These are phyloP conservation scores for Chenopodium formosanum DNA, from an alignment of 148 eudicot species.

Conservation along the genomic window DNA sequence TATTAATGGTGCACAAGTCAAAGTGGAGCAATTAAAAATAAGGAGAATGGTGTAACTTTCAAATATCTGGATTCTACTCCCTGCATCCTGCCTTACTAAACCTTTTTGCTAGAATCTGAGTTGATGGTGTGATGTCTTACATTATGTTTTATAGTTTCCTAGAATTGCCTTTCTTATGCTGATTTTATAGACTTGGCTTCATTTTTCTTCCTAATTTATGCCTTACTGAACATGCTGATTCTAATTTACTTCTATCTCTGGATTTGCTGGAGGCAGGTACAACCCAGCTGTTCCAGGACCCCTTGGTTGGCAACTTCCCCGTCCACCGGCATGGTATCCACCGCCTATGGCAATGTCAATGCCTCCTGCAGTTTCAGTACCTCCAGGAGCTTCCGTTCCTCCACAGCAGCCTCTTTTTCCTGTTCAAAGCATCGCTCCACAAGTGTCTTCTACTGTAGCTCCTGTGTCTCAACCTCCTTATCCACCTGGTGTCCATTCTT, in stretches of 20 bases:
- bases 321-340: slow-evolving; percentile 83
- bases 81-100: background rate
- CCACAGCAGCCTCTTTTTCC: slow-evolving; percentile 91
- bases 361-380: slow-evolving; percentile 46
- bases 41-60: background rate
- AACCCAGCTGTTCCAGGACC: slow-evolving; percentile 60
- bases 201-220: background rate
- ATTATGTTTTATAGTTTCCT: background rate
- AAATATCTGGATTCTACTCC: background rate
- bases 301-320: slow-evolving; percentile 83
- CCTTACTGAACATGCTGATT: background rate
- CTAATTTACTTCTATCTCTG: slow-evolving; percentile 14
- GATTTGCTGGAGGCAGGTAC: slow-evolving; percentile 51
- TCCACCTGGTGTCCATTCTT: slow-evolving; percentile 65
- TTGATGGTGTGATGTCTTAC: background rate
- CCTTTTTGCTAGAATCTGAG: background rate
- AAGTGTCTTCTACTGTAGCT: slow-evolving; percentile 42
- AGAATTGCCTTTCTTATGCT: background rate
- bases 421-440: slow-evolving; percentile 60
- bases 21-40: no score
- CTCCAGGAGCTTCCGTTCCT: slow-evolving; percentile 45
- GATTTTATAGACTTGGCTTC: background rate
- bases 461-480: slow-evolving; percentile 57
- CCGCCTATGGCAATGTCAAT: slow-evolving; percentile 58
- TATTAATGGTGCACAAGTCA: no score